Percentiles rank a stretch among this genome's conserved stretches.
Conservation (phyloP, 2,329 filamentous ascomycete species). For the Fusarium coffeatum region DNA sequence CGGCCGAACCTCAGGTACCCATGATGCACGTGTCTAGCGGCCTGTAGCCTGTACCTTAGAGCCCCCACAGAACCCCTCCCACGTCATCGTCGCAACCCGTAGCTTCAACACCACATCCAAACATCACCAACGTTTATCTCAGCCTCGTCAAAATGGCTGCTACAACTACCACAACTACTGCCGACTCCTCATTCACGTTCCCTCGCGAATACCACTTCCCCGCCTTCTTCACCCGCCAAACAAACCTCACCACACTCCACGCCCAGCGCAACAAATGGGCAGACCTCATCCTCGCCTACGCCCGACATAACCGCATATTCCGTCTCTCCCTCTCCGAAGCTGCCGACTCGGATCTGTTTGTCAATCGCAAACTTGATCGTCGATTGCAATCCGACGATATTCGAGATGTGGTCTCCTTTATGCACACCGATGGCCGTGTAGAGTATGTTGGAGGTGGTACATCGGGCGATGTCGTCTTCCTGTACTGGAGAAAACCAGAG, state of each 20-base stretch:
- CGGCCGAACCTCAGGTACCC: neutral
- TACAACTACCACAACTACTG: neutral
- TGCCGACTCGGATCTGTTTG: conserved; percentile 66
- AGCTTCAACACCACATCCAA: conserved; percentile 19
- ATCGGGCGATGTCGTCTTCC: conserved; percentile 67
- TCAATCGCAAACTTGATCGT: conserved; percentile 66
- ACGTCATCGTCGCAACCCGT: conserved; percentile 32
- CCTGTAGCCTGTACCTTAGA: conserved; percentile 1
- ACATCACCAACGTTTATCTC: conserved; percentile 19
- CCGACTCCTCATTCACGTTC: conserved; percentile 61
- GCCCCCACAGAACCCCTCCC: conserved; percentile 18
- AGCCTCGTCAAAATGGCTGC: conserved; percentile 22
- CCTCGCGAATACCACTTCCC: conserved; percentile 79
- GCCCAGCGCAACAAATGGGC: conserved; percentile 88
- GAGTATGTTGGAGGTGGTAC: conserved; percentile 69
- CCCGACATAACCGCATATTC: conserved; percentile 80
- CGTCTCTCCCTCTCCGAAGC: conserved; percentile 73
- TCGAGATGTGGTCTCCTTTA: conserved; percentile 68
- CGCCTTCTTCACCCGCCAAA: conserved; percentile 86
- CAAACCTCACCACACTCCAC: conserved; percentile 77
- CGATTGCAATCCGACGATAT: conserved; percentile 64
- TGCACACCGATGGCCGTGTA: conserved; percentile 68
- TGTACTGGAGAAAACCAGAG: conserved; percentile 88
- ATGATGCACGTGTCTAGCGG: conserved; percentile 25
- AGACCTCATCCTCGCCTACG: conserved; percentile 85